These are phyloP conservation scores for Takashimella tepidaria DNA, from an alignment of 1,284 basidiomycete species.

Conservation along the genomic window DNA sequence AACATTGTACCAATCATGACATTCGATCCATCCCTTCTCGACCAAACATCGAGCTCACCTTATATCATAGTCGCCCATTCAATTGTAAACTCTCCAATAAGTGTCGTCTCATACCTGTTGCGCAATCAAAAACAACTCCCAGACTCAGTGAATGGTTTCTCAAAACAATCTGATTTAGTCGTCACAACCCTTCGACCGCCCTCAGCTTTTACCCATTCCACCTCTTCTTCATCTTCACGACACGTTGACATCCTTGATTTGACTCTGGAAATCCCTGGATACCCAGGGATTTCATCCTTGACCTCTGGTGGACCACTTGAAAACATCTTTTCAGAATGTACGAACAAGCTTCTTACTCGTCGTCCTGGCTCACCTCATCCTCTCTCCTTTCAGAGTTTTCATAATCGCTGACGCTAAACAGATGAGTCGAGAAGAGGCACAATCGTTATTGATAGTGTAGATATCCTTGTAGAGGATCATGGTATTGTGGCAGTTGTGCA, in stretches of 20 bases:
- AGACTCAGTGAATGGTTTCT: neutral
- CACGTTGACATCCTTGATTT: constrained; percentile 26
- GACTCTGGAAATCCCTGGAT: constrained; percentile 22
- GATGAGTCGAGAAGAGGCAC: neutral
- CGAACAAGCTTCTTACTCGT: neutral
- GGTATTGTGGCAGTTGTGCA: constrained; percentile 15
- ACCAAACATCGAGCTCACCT: neutral
- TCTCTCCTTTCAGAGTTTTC: neutral
- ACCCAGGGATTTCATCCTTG: constrained; percentile 2
- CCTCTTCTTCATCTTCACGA: constrained; percentile 2
- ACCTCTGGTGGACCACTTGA: neutral
- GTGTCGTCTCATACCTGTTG: neutral
- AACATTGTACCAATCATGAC: too few relatives aligned
- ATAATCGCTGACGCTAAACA: neutral
- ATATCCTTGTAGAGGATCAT: constrained; percentile 40
- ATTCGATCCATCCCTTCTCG: too few relatives aligned
- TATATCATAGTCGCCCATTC: neutral
- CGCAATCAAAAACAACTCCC: too few relatives aligned
- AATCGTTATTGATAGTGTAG: constrained; percentile 40
- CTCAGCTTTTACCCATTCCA: neutral
- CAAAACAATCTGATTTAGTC: neutral
- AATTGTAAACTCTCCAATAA: neutral
- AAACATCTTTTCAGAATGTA: neutral
- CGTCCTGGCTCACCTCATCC: neutral
- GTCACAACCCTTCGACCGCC: neutral